Evolutionary conservation across 1,139 yeast genomes (phyloP), one percentile per base, ranked within the genome.

Genomic region (Lodderomyces theae): DNA sequence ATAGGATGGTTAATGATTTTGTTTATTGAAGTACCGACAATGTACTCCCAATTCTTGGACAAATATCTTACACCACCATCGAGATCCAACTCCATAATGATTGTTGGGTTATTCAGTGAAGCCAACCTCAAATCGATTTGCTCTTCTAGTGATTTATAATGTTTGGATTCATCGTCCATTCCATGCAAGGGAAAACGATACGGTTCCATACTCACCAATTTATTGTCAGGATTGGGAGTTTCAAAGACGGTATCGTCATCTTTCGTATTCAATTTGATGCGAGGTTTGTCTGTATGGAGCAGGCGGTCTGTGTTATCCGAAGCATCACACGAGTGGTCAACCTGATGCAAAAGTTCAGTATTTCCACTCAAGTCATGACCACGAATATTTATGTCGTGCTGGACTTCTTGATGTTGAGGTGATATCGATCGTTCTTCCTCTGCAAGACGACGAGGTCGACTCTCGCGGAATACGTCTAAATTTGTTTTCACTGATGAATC

Each of bases 31-130:
- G 90, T 82, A 2, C 95, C 94, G 12, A 82, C 83, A 9, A 89
- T 73, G 8, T 73, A 55, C 51, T 81, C 84, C 97, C 97, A 90
- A 48, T 83, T 79, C 46, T 74, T 75, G 47, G 92, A 79, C 25
- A 89, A 60, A 57, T 86, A 86, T 40, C 78, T 76, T n/a, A 92
- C 80, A 32, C 74, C 77, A 15, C 96, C 89, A 52, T 82, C 83
- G 54, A 88, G 65, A 53, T 85, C 92, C 44, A 92, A 64, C 60
- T 92, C 98, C 66, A 92, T 65, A 1, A 92, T 83, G n/a, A 83
- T 79, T n/a, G 89, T 82, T 4, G 88, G 88, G 50, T 82, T 84
- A 47, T 77, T 75, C 10, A 81, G 74, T 15, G 86, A 79, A 1
- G 90, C 90, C 22, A 69, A 51, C 15, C 71, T 58, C 25, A 75